phyloP scores from a whole-genome alignment of 2,329 filamentous ascomycete species.

The Hawksworthiomyces lignivorus region DNA sequence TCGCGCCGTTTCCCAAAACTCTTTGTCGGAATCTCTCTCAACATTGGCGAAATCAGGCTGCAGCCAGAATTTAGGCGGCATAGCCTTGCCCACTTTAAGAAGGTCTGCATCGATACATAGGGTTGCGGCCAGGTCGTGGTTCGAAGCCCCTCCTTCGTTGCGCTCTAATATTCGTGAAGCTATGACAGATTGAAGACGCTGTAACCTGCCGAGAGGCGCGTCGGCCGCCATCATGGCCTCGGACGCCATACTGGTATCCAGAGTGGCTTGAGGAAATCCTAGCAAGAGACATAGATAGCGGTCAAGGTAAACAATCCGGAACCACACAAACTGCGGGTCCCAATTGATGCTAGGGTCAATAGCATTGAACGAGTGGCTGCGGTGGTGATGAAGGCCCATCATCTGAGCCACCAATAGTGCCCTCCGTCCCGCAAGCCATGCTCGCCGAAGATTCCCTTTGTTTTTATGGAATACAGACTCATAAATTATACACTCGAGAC shows the following conservation, averaged over 20 bases:
- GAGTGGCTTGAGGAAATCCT: constrained; percentile 32
- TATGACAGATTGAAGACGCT: constrained; percentile 25
- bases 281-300: constrained; percentile 39
- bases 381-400: constrained; percentile 1
- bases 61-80: neutral
- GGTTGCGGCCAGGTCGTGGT: constrained; percentile 21
- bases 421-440: constrained; percentile 36
- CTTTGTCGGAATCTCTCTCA: neutral
- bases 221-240: constrained; percentile 20
- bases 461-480: constrained; percentile 40
- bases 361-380: constrained; percentile 15
- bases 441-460: constrained; percentile 34
- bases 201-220: constrained; percentile 24
- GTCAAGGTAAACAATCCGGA: constrained; percentile 34
- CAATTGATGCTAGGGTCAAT: constrained; percentile 20
- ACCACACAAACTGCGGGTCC: constrained; percentile 33
- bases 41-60: neutral
- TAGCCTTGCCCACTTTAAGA: neutral
- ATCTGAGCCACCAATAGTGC: constrained; percentile 26
- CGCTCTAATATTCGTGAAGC: constrained; percentile 29
- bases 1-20: neutral
- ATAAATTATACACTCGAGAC: constrained; percentile 40
- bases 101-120: constrained; percentile 24
- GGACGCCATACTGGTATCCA: constrained; percentile 22
- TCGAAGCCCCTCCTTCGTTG: constrained; percentile 16